These are phyloP conservation scores for Clausena lansium DNA, from an alignment of 345 rosid genomes.

Conservation along the genomic window DNA sequence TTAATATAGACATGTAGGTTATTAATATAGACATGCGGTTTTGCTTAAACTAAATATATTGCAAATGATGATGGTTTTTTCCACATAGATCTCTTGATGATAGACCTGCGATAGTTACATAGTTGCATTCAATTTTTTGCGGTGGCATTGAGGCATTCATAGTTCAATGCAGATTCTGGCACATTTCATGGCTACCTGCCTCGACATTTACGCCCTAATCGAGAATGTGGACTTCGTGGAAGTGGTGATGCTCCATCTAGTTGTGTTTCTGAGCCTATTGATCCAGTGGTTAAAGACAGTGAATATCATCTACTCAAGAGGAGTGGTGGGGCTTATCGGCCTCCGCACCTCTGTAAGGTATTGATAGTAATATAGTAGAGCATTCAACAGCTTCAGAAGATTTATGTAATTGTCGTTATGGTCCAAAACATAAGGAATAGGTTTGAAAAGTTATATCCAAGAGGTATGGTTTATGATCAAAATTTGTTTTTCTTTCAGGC, in stretches of 20 bases:
- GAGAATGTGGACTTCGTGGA: conserved; percentile 24
- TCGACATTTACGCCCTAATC: conserved; percentile 9
- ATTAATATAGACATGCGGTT: background rate
- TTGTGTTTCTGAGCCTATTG: conserved; percentile 4
- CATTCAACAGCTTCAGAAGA: background rate
- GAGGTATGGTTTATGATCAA: background rate
- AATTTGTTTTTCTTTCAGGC: conserved; percentile 16
- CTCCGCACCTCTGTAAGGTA: conserved; percentile 35
- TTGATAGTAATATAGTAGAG: background rate
- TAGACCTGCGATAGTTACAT: background rate
- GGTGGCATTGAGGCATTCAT: conserved; percentile 7
- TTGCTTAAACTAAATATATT: background rate
- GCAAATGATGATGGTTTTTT: background rate
- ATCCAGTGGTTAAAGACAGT: conserved; percentile 11
- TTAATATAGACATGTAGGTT: background rate
- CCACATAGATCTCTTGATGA: background rate
- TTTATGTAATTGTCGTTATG: background rate
- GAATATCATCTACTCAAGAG: conserved; percentile 19
- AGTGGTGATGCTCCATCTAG: conserved; percentile 8
- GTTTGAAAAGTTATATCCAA: background rate
- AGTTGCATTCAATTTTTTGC: conserved; percentile 1
- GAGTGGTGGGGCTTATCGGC: conserved; percentile 27
- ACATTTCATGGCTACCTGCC: conserved; percentile 12
- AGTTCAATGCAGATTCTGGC: conserved; percentile 23
- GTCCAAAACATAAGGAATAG: background rate